Evolutionary conservation across 257 asterid genomes (phyloP).

Genomic region (Penstemon davidsonii): DNA sequence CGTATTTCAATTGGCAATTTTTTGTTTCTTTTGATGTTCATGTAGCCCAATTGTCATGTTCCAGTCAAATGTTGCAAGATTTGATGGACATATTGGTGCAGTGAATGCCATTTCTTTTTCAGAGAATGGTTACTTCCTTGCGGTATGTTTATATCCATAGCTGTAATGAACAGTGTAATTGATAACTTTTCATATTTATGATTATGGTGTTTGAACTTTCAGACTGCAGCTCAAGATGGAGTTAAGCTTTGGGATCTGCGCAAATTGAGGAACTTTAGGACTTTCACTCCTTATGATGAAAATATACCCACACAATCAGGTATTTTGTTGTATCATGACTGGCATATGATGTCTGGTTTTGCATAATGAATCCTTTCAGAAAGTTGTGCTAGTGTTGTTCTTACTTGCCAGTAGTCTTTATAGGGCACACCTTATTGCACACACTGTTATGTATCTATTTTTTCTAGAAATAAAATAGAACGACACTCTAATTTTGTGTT

Average conservation of each 20-base stretch:
- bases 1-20: not conserved
- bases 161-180: conserved; percentile 1
- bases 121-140: conserved; percentile 96
- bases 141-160: conserved; percentile 56
- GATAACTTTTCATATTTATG: conserved; percentile 18
- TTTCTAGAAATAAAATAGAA: not conserved
- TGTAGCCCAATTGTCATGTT: conserved; percentile 12
- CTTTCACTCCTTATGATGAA: conserved; percentile 79
- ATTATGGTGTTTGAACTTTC: conserved; percentile 33
- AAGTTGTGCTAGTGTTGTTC: not conserved
- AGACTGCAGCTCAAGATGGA: conserved; percentile 99
- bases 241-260: conserved; percentile 98
- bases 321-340: conserved; percentile 25
- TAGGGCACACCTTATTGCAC: not conserved
- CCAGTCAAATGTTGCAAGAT: conserved; percentile 85
- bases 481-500: not conserved
- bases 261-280: conserved; percentile 81
- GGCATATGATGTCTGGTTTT: not conserved
- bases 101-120: conserved; percentile 93
- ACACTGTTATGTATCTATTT: not conserved
- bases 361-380: conserved; percentile 3
- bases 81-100: conserved; percentile 83
- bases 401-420: not conserved
- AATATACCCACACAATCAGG: conserved; percentile 87
- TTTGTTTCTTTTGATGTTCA: not conserved